Base-by-base conservation (phyloP, 768 basidiomycete genomes). In the Pulveroboletus sp. region DNA sequence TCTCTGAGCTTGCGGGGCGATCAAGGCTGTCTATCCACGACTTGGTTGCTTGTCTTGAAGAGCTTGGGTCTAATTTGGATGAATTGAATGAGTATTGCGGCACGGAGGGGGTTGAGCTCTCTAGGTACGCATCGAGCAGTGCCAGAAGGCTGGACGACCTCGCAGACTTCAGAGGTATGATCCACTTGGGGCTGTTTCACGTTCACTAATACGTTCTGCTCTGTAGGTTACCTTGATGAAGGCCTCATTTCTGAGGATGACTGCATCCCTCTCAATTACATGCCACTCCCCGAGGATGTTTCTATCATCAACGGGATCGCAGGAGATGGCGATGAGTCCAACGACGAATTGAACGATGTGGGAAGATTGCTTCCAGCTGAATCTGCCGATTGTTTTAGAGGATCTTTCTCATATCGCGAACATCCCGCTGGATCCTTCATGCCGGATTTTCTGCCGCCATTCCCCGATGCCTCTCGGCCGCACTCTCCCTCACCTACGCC, bases 1-100 rank as follows among this genome's bases (percentile, higher is more conserved):
- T 86, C 60, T 83, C 89, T 1, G 78, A 85, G 50, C 86, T 88
- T 59, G 77, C 87, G 1, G 89, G 86, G n/a, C 70, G 90, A 42
- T 73, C 76, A 2, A 70, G 69, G 21, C 63, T 89, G 17, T 78
- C 77, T 14, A 69, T 76, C 0, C 70, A 73, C 47, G 90, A 93
- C 66, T 80, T 81, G 6, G 58, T 83, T 3, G 72, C 72, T 11
- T 87, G 85, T 9, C 71, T 93, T 27, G 80, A 80, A n/a, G 89
- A 91, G 47, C 72, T 91, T 14, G 90, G 90, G 15, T 76, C 88
- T 1, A 77, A 74, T 38, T 49, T 88, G 21, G 79, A 86, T 8
- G 90, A 93, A 63, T 70, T 93, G 47, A 69, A 62, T 24, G 84
- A 85, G 50, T 89, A 86, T 58, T 77, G 75, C 46, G 62, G 68